These are phyloP conservation scores for Pterulicium gracile DNA, from an alignment of 1,284 basidiomycete species.

Conservation along the genomic window DNA sequence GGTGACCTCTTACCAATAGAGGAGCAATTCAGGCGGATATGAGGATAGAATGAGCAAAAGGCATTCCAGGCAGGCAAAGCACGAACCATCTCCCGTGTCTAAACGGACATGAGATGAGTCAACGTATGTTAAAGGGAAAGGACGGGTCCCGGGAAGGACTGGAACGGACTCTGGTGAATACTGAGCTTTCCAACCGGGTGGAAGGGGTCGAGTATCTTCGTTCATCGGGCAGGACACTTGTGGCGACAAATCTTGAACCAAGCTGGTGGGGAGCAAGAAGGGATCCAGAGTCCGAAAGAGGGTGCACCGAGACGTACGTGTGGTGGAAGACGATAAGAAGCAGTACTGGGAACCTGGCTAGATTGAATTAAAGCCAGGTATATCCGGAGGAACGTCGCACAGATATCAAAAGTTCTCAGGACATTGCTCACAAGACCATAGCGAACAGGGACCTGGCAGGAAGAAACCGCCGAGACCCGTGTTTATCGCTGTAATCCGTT, in stretches of 20 bases:
- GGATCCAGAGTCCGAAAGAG: neutral
- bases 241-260: slow-evolving; percentile 37
- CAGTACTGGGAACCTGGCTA: slow-evolving; percentile 1
- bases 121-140: slow-evolving; percentile 12
- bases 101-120: slow-evolving; percentile 12
- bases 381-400: neutral
- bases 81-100: slow-evolving; percentile 12
- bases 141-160: too few species aligned
- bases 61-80: slow-evolving; percentile 2
- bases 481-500: neutral
- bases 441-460: too few species aligned
- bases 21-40: slow-evolving; percentile 3
- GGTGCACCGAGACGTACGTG: neutral
- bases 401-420: neutral
- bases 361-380: too few species aligned
- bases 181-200: slow-evolving; percentile 59
- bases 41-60: neutral
- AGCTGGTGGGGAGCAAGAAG: slow-evolving; percentile 13
- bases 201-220: slow-evolving; percentile 52
- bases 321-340: slow-evolving; percentile 2
- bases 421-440: neutral
- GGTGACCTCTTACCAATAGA: slow-evolving; percentile 4
- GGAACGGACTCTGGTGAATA: slow-evolving; percentile 55
- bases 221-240: slow-evolving; percentile 27
- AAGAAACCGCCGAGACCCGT: too few species aligned